Conservation (phyloP, 345 rosid species). For the Salix suchowensis region DNA sequence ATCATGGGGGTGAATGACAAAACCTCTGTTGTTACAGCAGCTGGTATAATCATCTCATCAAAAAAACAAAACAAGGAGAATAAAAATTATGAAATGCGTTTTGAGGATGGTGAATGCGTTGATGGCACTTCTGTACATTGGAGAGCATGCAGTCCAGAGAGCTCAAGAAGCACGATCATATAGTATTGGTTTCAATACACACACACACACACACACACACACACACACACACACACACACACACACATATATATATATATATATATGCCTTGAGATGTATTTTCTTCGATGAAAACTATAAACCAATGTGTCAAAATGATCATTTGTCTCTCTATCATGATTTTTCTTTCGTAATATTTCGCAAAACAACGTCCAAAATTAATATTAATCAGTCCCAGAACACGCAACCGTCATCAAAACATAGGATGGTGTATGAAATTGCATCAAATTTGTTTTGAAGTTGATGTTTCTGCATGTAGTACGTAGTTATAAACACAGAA, state of each 20-base stretch:
- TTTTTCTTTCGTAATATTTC: no score
- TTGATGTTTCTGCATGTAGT: no score
- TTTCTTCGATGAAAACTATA: background rate
- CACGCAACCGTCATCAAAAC: no score
- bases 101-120: background rate
- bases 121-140: background rate
- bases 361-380: no score
- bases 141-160: background rate
- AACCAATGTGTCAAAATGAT: background rate
- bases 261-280: no score
- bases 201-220: no score
- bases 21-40: background rate
- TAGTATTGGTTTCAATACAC: constrained; percentile 24
- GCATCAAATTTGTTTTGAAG: no score
- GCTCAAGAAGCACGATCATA: background rate
- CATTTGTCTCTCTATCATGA: background rate
- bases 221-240: no score
- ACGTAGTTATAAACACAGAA: no score
- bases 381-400: no score
- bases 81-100: background rate
- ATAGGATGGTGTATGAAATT: no score
- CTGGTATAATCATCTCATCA: background rate
- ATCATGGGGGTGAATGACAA: background rate
- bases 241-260: no score
- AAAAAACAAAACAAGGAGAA: background rate